Percentiles rank a stretch among this genome's conserved stretches.
Conservation (phyloP, 139 green algal species). For the Volvox africanus region DNA sequence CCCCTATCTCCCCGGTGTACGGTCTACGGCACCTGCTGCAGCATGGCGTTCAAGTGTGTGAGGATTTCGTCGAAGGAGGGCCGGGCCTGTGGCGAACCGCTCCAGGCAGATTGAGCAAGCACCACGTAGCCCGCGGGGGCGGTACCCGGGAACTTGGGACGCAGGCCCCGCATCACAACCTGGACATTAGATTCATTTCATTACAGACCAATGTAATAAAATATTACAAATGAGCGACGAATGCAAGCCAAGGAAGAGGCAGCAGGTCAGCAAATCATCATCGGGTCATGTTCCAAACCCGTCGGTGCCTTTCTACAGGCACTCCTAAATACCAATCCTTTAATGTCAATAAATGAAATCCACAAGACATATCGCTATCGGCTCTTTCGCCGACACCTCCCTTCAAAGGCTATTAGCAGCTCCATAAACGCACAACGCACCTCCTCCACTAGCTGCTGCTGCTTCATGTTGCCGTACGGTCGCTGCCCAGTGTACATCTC, state of each 20-base stretch:
- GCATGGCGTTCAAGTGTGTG: slow-evolving; percentile 55
- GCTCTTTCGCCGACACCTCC: not conserved
- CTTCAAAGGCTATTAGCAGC: no score
- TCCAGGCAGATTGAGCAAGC: slow-evolving; percentile 66
- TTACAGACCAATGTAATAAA: no score
- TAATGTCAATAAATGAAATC: not conserved
- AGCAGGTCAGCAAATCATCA: no score
- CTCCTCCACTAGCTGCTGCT: slow-evolving; percentile 70
- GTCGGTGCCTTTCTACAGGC: no score
- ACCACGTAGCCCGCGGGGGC: slow-evolving; percentile 59
- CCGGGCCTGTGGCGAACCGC: slow-evolving; percentile 47
- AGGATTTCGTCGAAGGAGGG: slow-evolving; percentile 69
- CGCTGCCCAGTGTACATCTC: slow-evolving; percentile 65
- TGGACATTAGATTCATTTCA: not conserved
- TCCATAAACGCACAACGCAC: slow-evolving; percentile 3
- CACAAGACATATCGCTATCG: not conserved
- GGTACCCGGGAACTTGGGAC: slow-evolving; percentile 63
- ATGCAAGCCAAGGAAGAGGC: no score
- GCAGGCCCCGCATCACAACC: slow-evolving; percentile 73
- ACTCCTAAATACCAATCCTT: no score
- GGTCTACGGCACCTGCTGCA: slow-evolving; percentile 40
- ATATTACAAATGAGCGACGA: no score
- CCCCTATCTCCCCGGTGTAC: no score
- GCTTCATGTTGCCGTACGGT: slow-evolving; percentile 70
- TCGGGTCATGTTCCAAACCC: no score